A percentile compares a stretch with the other conserved stretches of the same genome.
phyloP scores from a whole-genome alignment of 2,329 filamentous ascomycete species.

The Fusarium armeniacum region DNA sequence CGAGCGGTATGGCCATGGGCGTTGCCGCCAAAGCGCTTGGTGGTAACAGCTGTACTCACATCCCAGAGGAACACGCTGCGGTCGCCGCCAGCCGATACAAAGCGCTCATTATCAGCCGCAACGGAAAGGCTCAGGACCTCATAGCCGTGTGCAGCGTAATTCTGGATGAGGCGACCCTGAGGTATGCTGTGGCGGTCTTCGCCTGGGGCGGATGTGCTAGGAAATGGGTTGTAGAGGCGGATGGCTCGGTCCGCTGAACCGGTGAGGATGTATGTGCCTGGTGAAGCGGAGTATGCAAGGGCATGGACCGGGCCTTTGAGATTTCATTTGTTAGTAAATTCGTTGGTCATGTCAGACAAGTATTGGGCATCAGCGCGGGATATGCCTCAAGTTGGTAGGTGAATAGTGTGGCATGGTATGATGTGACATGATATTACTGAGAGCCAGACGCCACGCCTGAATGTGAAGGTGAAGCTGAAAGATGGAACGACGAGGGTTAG shows the following conservation, averaged over 20 bases:
- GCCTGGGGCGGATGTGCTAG: conserved; percentile 58
- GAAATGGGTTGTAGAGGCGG: conserved; percentile 85
- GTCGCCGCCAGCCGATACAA: conserved; percentile 91
- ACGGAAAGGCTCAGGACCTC: conserved; percentile 87
- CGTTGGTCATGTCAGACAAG: conserved; percentile 10
- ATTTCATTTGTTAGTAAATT: conserved; percentile 17
- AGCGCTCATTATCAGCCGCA: conserved; percentile 81
- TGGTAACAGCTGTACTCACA: conserved; percentile 82
- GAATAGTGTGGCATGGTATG: conserved; percentile 10
- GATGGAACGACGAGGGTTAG: conserved; percentile 1
- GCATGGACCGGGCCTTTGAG: conserved; percentile 77
- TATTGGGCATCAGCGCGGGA: conserved; percentile 35
- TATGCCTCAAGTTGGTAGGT: conserved; percentile 19
- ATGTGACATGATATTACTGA: not conserved
- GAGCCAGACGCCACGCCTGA: conserved; percentile 34
- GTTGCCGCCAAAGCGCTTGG: conserved; percentile 77
- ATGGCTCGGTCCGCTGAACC: conserved; percentile 88
- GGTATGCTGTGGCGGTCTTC: conserved; percentile 53
- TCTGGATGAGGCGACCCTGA: conserved; percentile 80
- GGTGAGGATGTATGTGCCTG: conserved; percentile 84
- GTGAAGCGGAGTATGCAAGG: conserved; percentile 78
- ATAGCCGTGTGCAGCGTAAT: conserved; percentile 91
- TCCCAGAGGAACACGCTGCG: conserved; percentile 95
- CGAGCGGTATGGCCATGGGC: conserved; percentile 75
- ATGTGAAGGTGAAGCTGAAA: conserved; percentile 25